Percentiles rank a stretch among this genome's conserved stretches.
These are phyloP conservation scores for Giardia muris DNA, from an alignment of 208 protist species.

Conservation along the genomic window DNA sequence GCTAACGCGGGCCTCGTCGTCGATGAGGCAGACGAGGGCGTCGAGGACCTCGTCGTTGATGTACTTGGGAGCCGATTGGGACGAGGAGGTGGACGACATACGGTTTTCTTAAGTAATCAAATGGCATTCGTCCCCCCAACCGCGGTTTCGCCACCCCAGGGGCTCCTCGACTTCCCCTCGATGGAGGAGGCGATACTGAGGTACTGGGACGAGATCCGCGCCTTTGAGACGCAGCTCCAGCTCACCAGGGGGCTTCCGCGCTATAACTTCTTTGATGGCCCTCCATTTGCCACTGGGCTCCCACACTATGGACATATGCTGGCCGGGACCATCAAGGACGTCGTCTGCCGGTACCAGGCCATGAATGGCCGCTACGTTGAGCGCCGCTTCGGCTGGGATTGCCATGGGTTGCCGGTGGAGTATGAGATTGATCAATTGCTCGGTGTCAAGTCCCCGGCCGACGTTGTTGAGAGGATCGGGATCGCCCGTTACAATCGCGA, in stretches of 20 bases:
- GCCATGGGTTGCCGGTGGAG: slow-evolving; percentile 88
- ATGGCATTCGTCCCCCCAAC: not conserved
- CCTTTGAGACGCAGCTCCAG: slow-evolving; percentile 76
- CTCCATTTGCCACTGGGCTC: slow-evolving; percentile 98
- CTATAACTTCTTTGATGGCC: slow-evolving; percentile 92
- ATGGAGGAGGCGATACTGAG: slow-evolving; percentile 72
- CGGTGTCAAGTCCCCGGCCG: slow-evolving; percentile 57
- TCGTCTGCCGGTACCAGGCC: slow-evolving; percentile 88
- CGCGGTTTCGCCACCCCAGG: not conserved
- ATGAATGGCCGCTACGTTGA: slow-evolving; percentile 87
- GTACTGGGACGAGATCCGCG: slow-evolving; percentile 80
- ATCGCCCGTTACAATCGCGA: slow-evolving; percentile 92
- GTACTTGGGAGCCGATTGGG: not conserved
- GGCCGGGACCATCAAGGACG: slow-evolving; percentile 97
- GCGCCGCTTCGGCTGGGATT: slow-evolving; percentile 96
- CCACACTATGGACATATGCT: slow-evolving; percentile 98
- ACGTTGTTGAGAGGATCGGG: slow-evolving; percentile 74
- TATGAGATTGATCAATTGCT: slow-evolving; percentile 95
- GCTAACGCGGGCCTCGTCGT: not conserved
- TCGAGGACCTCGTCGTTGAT: not conserved
- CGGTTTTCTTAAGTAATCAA: not conserved
- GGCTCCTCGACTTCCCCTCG: slow-evolving; percentile 57
- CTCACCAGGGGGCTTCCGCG: slow-evolving; percentile 48
- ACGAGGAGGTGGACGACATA: not conserved
- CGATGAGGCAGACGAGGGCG: not conserved